Evolutionary conservation across 331 rosid species (phyloP), one percentile per base, ranked within the genome.

Genomic region (Malus hybrid): DNA sequence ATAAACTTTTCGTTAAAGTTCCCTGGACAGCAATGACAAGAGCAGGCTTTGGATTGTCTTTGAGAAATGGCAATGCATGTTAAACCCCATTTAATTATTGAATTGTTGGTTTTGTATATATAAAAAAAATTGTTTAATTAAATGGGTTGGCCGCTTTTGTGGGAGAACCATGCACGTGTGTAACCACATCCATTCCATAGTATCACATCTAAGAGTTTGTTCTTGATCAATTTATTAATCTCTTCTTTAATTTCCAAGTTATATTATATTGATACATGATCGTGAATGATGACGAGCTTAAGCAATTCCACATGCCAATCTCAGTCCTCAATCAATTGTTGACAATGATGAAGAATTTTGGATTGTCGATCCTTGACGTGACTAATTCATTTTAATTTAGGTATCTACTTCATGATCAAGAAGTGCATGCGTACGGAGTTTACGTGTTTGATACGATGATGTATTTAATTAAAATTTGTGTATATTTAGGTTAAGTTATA

Each of bases 81-180:
- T 50, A 50, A 50, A 50, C 56, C 56, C 56, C n/a, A 52, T 52
- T 52, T 39, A 39, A 39, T 39, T 44, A 52, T 52, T 18, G 19
- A 16, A 16, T 50, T 52, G 20, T 52, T 16, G 57, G 57, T 15
- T 52, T 16, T 52, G 2, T 52, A 18, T 2, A 52, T 50, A 4
- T 24, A 24, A 24, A 24, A 52, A 52, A 16, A 52, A 1, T 16
- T 52, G 57, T 52, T 52, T 39, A 54, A 54, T 57, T 10, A 10
- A 56, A 57, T 20, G 57, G 10, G 20, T 52, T 50, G 20, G 56
- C 4, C 4, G n/a, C 56, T 16, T 52, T 52, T 16, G 57, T 52
- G 57, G n/a, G 56, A 16, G n/a, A 52, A 75, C 60, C 69, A 15
- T 69, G 75, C 93, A 88, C 87, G 88, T 88, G 89, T 67, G 76